These are phyloP conservation scores for Antrodiella citrinella DNA, from an alignment of 768 basidiomycete genomes.

Conservation along the genomic window DNA sequence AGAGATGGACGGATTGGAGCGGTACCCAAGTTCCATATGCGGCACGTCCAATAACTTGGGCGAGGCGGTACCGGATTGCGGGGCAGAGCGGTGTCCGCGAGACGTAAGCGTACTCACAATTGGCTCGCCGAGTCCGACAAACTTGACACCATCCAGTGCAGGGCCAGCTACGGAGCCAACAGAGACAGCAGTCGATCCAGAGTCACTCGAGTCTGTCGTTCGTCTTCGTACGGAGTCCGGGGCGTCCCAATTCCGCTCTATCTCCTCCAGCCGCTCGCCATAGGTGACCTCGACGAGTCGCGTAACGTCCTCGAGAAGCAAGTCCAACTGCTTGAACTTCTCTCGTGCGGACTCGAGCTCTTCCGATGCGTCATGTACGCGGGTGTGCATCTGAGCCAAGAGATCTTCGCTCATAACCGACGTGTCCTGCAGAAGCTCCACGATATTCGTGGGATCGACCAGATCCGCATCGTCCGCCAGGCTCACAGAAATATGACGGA, in stretches of 20 bases:
- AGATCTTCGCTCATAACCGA: conserved; percentile 37
- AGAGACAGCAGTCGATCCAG: conserved; percentile 45
- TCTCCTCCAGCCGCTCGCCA: conserved; percentile 12
- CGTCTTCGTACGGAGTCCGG: conserved; percentile 24
- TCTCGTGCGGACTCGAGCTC: conserved; percentile 42
- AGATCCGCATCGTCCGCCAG: conserved; percentile 11
- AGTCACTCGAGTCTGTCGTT: conserved; percentile 61
- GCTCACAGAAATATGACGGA: conserved; percentile 41
- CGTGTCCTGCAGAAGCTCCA: conserved; percentile 39
- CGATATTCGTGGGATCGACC: conserved; percentile 35
- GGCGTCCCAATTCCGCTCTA: conserved; percentile 8
- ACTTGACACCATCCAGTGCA: neutral
- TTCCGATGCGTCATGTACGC: conserved; percentile 41
- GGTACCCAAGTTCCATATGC: neutral
- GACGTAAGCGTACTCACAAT: neutral
- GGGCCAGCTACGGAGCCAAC: neutral
- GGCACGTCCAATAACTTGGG: neutral
- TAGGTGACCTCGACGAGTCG: conserved; percentile 39
- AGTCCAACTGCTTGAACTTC: conserved; percentile 35
- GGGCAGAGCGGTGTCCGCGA: neutral
- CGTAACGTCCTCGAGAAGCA: conserved; percentile 35
- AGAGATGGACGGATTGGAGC: neutral
- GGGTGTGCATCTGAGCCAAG: conserved; percentile 42
- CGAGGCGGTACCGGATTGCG: neutral
- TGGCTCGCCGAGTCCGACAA: neutral